Evolutionary conservation across 192 early-diverging fungal genomes (phyloP), one percentile per base, ranked within the genome.

Genomic region (Backusella luteola): DNA sequence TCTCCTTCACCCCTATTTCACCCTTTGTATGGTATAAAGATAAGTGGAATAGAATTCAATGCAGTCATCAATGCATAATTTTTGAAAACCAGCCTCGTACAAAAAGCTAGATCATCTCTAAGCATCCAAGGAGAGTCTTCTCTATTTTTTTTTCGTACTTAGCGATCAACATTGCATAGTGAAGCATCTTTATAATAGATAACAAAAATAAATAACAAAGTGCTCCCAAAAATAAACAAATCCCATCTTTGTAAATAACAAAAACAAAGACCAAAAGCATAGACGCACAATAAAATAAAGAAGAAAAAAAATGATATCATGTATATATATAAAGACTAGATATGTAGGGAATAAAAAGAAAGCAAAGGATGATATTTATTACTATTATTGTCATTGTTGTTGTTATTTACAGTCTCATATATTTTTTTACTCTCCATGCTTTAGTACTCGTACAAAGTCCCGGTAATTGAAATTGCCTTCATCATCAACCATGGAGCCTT

Each of bases 371-470:
- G 38, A 12, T 39, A 39, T 39, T 39, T 39, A 39, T 39, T 39
- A 39, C 38, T 12, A 39, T 39, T 12, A 12, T 39, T 12, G 9
- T 9, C 15, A 44, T 44, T 44, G 4, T 44, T 39, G 38, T 56
- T 56, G n/a, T 56, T 56, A 56, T 56, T 21, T 56, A 56, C 53
- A 56, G n/a, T 21, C 23, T 56, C 53, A 56, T 21, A 56, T n/a
- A 11, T 56, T 17, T 32, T 32, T 2, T 46, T 79, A 94, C 79
- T 95, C 94, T n/a, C 95, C 96, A 76, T 99, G 96, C 85, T 97
- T 99, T 52, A 99, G 85, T 39, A 96, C 93, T 69, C 94, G 84
- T 3, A 95, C 94, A 85, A 96, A 99, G 71, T 97, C 94, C 23
- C 92, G 84, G 84, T 99, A 99, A 83, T 97, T 95, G 79, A 99